Evolutionary conservation across 805 yeast genomes (phyloP), one percentile per base, ranked within the genome.

Genomic region (Yarrowia sp.): DNA sequence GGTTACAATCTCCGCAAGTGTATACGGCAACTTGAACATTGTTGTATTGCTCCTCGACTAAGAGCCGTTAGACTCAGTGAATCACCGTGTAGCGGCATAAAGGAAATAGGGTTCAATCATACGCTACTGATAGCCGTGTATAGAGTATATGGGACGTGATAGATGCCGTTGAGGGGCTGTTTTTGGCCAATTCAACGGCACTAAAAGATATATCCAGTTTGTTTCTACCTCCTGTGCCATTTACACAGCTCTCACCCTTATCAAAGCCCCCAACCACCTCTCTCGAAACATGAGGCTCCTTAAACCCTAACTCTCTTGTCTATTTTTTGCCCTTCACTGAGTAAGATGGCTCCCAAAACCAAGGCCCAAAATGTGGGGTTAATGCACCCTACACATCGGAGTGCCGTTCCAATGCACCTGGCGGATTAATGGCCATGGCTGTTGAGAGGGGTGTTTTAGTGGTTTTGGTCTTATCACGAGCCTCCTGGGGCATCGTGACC

Each of bases 11-110:
- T 32, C 43, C 43, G 43, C 18, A 36, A 51, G 33, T 36, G 33
- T 14, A 22, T 51, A 36, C 43, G 58, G 58, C 58, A 51, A 38
- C 22, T 51, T 14, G 35, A 38, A 38, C 58, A 51, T 51, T 36
- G 42, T 36, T 36, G 43, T 51, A 36, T 51, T 38, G 43, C 58
- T 51, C 33, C 43, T 51, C 43, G 18, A 51, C 14, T 36, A 36
- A 10, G 58, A 51, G 58, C 43, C 58, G 58, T 51, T 51, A 36
- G 58, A 51, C 58, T 51, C 58, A 51, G 58, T 51, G 58, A 51
- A 35, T 33, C 41, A 48, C 55, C 41, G 55, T 35, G 55, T 48
- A 48, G 41, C 41, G 28, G 31, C 55, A 48, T 35, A 48, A 48
- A 17, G 55, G 41, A 48, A 48, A 17, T 35, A 48, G 14, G 39